Evolutionary conservation across 192 early-diverging fungal species (phyloP).

Genomic region (Umbelopsis ramanniana): DNA sequence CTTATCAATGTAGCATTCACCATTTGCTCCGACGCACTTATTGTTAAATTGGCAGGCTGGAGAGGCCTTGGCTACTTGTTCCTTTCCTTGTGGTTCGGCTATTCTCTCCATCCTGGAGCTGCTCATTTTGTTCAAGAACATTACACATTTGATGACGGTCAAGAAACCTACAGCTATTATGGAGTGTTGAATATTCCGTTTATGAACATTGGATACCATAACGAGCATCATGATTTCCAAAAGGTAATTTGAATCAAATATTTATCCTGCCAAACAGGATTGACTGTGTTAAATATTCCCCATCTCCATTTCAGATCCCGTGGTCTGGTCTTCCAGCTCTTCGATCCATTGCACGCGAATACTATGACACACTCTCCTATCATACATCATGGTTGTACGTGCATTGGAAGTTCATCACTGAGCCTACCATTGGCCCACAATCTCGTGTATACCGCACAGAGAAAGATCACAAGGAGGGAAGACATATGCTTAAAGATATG

Average conservation of each 20-base stretch:
- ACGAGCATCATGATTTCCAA: slow-evolving; percentile 98
- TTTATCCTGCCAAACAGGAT: neutral
- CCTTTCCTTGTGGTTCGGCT: slow-evolving; percentile 78
- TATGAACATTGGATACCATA: slow-evolving; percentile 97
- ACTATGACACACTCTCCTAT: slow-evolving; percentile 84
- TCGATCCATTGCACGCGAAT: slow-evolving; percentile 82
- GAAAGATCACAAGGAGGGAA: slow-evolving; percentile 74
- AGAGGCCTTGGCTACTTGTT: slow-evolving; percentile 73
- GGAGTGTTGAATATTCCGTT: slow-evolving; percentile 84
- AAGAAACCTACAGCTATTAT: slow-evolving; percentile 98
- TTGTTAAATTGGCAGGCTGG: slow-evolving; percentile 61
- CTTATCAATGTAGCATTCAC: slow-evolving; percentile 79
- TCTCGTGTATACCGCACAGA: slow-evolving; percentile 75
- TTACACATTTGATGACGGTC: slow-evolving; percentile 91
- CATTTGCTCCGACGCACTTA: slow-evolving; percentile 54
- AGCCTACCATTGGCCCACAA: slow-evolving; percentile 78
- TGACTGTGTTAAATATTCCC: neutral
- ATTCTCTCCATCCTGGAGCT: slow-evolving; percentile 89
- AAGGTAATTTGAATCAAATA: slow-evolving; percentile 36
- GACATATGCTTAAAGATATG: slow-evolving; percentile 62
- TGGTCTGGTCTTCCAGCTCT: slow-evolving; percentile 87
- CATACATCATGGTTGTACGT: slow-evolving; percentile 88
- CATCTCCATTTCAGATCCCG: slow-evolving; percentile 58
- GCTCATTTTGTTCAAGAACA: slow-evolving; percentile 98
- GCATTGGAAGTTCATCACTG: slow-evolving; percentile 81